Evolutionary conservation across 73 alveolate genomes (phyloP).

Genomic region (Breviolum minutum): DNA sequence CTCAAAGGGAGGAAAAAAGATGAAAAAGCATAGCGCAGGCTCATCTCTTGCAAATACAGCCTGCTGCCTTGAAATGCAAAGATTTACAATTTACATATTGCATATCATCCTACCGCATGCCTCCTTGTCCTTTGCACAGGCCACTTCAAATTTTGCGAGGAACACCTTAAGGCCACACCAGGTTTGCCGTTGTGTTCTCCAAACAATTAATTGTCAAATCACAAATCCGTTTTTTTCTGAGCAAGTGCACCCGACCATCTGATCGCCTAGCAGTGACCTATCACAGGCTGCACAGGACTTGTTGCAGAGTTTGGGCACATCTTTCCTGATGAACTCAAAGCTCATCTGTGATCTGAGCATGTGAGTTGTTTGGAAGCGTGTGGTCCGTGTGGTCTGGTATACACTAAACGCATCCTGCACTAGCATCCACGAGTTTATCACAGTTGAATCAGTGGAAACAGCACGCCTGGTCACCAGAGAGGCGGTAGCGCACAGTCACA

Average conservation of each 20-base stretch:
- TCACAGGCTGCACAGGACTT: not conserved
- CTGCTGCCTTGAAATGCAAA: not conserved
- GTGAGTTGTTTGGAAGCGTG: too few species aligned
- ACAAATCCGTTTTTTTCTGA: not conserved
- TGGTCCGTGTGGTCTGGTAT: not conserved
- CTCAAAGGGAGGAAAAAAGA: too few species aligned
- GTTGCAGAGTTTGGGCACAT: too few species aligned
- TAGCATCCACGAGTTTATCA: not conserved
- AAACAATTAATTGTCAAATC: not conserved
- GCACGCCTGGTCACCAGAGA: constrained; percentile 88
- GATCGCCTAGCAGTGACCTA: constrained; percentile 87
- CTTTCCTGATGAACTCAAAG: too few species aligned
- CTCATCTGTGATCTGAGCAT: too few species aligned
- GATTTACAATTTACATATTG: too few species aligned
- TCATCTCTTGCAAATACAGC: too few species aligned
- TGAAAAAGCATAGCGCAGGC: too few species aligned
- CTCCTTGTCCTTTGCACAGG: constrained; percentile 75
- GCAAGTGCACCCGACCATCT: constrained; percentile 45
- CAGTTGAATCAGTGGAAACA: not conserved
- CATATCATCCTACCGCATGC: not conserved
- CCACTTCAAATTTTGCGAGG: constrained; percentile 60
- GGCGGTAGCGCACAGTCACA: constrained; percentile 87
- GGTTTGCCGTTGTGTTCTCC: not conserved
- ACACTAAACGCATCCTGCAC: not conserved
- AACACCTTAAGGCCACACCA: constrained; percentile 1